Base-by-base conservation (phyloP, 73 alveolate species). In the Strombidium stylifer region DNA sequence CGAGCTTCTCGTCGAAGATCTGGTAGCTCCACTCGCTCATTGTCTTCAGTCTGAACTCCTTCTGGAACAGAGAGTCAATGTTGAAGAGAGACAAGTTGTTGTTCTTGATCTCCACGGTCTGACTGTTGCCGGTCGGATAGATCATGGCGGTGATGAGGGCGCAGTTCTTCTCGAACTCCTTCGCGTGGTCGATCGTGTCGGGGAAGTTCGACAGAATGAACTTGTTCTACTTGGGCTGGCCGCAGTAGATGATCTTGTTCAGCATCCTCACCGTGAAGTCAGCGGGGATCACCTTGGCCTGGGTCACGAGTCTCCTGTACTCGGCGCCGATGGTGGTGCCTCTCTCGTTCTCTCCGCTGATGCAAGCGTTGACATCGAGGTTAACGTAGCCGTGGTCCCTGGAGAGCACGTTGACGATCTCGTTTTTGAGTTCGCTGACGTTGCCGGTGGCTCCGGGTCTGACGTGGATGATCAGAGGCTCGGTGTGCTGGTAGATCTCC, bases 271-370 rank as follows among this genome's bases (percentile, higher is more conserved):
- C 86, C 0, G 66, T 65, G 70, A 58, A 41, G 16, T 74, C 81
- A 12, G 84, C 83, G 1, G 93, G 88, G 52, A 82, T 79, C 37
- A 82, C 75, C 42, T 82, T 82, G 8, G 89, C 93, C 3, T 66
- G 55, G 20, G 71, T 51, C 10, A 64, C 84, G 40, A 65, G 60
- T 0, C 28, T 32, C 16, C 74, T 19, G 68, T 75, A 50, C 51
- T 82, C 84, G 48, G 59, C 68, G 26, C 93, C 93, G 40, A 61
- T 72, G 11, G 56, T 56, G 25, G 88, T 82, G 39, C 60, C 56
- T 26, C 93, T 62, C 45, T 73, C 81, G 18, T 61, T 58, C 37
- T 73, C 81, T 19, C 16, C 56, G 15, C 79, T 52, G 32, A 82
- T 73, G 12, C 69, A 59, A 2, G 59, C 36, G 42, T 75, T 64